Evolutionary conservation across 2,329 filamentous ascomycete genomes (phyloP), one percentile per base, ranked within the genome.

Genomic region (Fusarium verrucosum): DNA sequence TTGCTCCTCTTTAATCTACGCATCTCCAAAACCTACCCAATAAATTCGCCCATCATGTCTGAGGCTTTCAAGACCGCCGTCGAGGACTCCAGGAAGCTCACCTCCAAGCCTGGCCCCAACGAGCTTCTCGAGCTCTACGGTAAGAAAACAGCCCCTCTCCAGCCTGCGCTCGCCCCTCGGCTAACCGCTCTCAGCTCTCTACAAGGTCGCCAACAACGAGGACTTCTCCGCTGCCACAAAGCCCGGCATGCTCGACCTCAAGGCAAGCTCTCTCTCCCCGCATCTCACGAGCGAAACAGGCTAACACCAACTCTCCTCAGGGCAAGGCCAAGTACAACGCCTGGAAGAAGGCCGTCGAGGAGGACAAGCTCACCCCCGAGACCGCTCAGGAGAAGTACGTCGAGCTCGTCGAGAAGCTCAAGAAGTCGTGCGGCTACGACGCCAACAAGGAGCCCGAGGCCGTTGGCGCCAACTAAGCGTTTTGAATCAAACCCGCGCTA

Each of bases 361-460:
- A 88, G 59, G 86, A 84, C 46, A n/a, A 57, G 38, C 75, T 87
- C 68, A 86, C 83, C 61, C 73, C 85, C 62, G 84, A 89, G 65
- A 78, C 88, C 66, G 93, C 93, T 19, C 90, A 96, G 85, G 83
- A 87, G 76, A 81, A 85, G 74, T 97, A 97, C 80, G 85, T 96
- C 72, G 82, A 83, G 69, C 81, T 89, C 62, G 87, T 95, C 66
- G 87, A 92, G 78, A 77, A 82, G 72, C 79, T 96, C 74, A 92
- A 95, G 85, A 78, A 73, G 59, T 85, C 85, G 76, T 86, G 89
- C 78, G 90, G 89, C 58, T 90, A 83, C 77, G 86, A 91, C 75
- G 82, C 80, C 62, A 81, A 85, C 78, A 89, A 89, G 84, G 78
- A 71, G 63, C 85, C 87, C 69, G 87, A 89, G 82, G 75, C 81